Evolutionary conservation across 2,329 filamentous ascomycete genomes (phyloP), one percentile per base, ranked within the genome.

Genomic region (Diaporthe vexans): DNA sequence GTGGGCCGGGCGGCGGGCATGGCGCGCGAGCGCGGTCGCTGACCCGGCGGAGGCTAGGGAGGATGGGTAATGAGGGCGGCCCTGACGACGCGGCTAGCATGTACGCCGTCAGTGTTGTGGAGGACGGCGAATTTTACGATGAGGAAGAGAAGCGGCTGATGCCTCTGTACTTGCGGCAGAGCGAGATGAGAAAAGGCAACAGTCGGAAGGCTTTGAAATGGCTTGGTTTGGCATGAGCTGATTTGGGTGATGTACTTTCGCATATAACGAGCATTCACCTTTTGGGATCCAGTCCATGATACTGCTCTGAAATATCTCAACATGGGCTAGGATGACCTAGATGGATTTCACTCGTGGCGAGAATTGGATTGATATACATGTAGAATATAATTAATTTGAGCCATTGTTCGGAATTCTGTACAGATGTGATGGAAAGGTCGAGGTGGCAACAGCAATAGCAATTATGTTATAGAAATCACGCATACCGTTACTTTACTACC

Each of bases 161-260:
- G 79, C 79, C 79, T 15, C 54, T 79, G 73, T 79, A 77, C 43
- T 56, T 78, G 72, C 59, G 73, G 63, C 70, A 76, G 54, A 69
- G 67, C 24, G 74, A 77, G 54, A 35, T 73, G 56, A 74, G 76
- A 10, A 74, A 75, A 67, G 76, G 77, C 21, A 76, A 70, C 37
- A 80, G 77, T 56, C 79, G 78, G 69, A 84, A 85, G 77, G 83
- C 83, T 21, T 73, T 84, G 73, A 82, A 79, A 75, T 84, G 81
- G 81, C 78, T 85, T 56, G 83, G 83, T 9, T n/a, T 80, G 43
- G 74, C 61, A 21, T 79, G 71, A 71, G 37, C 26, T 26, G 19
- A 11, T 6, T 5, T 40, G 4, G 4, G n/a, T 54, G 9, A 52
- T 35, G 33, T 37, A 11, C 33, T n/a, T 21, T 54, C 19, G 52